phyloP scores from a whole-genome alignment of 2,329 filamentous ascomycete genomes.

The Apiospora malaysiana region DNA sequence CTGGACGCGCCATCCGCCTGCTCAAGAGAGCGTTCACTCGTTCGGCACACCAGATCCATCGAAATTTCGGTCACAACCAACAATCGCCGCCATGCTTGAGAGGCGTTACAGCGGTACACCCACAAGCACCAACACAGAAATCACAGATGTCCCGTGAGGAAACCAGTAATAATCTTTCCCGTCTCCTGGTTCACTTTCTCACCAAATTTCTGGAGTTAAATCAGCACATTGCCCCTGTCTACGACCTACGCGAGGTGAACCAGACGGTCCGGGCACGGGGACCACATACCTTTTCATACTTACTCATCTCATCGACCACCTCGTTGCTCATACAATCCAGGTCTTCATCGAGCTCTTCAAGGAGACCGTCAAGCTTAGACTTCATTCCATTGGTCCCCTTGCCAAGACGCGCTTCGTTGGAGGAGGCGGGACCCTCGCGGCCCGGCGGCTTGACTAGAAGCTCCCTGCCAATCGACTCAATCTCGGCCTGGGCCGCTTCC shows the following conservation, averaged over 20 bases:
- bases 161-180: constrained; percentile 32
- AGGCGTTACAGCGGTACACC: neutral
- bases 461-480: constrained; percentile 29
- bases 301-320: constrained; percentile 37
- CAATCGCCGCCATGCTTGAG: constrained; percentile 31
- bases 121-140: neutral
- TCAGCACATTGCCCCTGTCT: constrained; percentile 35
- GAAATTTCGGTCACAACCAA: neutral
- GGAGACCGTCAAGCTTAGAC: constrained; percentile 26
- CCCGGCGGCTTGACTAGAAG: constrained; percentile 17
- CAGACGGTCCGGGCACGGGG: constrained; percentile 4
- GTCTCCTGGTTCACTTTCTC: constrained; percentile 36
- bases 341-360: constrained; percentile 29
- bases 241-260: constrained; percentile 32
- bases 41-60: neutral
- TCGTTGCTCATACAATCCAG: constrained; percentile 34
- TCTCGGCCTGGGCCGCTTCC: constrained; percentile 33
- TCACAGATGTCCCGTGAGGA: neutral
- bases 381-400: constrained; percentile 31
- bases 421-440: constrained; percentile 21
- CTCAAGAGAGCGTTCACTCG: constrained; percentile 6
- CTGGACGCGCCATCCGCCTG: neutral
- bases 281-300: constrained; percentile 37
- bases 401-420: constrained; percentile 10
- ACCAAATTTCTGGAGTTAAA: constrained; percentile 37